Base-by-base conservation (phyloP, 1,139 yeast genomes). In the Nakaseomyces uthaithaninus region DNA sequence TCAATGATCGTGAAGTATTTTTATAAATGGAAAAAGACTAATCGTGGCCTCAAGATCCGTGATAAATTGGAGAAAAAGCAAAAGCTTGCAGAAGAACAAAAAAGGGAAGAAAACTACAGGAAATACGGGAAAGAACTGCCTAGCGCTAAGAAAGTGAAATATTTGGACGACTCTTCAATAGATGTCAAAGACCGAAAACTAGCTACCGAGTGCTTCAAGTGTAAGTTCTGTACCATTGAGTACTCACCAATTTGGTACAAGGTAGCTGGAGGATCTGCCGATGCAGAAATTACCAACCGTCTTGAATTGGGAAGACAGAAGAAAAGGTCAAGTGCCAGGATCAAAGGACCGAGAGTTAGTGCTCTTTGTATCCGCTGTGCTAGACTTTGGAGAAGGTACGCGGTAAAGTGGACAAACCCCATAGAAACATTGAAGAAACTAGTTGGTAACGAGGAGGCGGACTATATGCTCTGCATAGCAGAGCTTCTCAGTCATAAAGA, bases 331-430 rank as follows among this genome's bases (percentile, higher is more conserved):
- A 77, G 86, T 1, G 27, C 33, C 8, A 24, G 34, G 8, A 57
- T 57, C 3, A 47, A 50, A 4, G 51, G 51, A 4, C 63, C 57
- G 3, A 46, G 55, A 4, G 46, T 69, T 1, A 59, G 67, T 9
- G 95, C 87, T 0, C 65, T 91, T 14, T 91, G 98, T 58, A 65
- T 73, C 37, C 69, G 97, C 41, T 91, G 98, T 66, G 95, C 96
- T 0, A 69, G 80, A 43, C 60, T 91, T 31, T 91, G 98, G 98
- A 70, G 95, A 57, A 67, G 93, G 33, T 91, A 91, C 59, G 96
- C 89, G 0, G 80, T 84, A 1, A 69, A 69, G n/a, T 91, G 98
- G 97, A 87, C 80, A 50, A 77, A 76, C 37, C 95, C 95, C 0
- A 56, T 65, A 18, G 91, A 81, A 44, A 77, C 85, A 0, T 64